These are phyloP conservation scores for Russula foetens DNA, from an alignment of 768 basidiomycete genomes.

Conservation along the genomic window DNA sequence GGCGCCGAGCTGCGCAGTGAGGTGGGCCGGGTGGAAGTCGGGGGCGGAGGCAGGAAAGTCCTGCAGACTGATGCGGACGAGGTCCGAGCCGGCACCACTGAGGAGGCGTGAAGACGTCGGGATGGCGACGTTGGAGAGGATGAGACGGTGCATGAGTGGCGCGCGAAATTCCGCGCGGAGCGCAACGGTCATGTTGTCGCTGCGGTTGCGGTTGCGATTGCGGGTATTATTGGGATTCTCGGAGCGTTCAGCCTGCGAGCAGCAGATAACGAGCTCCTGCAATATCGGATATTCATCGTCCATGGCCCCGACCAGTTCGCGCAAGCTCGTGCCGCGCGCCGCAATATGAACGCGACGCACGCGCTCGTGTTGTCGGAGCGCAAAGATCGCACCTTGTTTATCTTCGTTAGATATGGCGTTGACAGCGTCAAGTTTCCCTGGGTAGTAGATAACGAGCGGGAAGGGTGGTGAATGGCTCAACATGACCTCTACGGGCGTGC, in stretches of 20 bases:
- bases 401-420: not conserved
- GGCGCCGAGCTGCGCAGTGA: not conserved
- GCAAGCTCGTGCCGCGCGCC: not conserved
- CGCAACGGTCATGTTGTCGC: not conserved
- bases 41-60: not conserved
- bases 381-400: not conserved
- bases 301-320: not conserved
- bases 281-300: not conserved
- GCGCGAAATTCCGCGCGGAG: not conserved
- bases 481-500: not conserved
- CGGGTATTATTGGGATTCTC: too few species aligned
- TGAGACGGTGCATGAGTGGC: not conserved
- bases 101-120: not conserved
- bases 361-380: not conserved
- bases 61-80: not conserved
- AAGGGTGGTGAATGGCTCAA: not conserved
- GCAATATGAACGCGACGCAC: conserved; percentile 2
- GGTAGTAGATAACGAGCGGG: conserved; percentile 4
- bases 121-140: not conserved
- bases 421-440: not conserved
- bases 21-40: not conserved
- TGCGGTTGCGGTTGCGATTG: not conserved
- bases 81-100: not conserved
- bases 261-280: not conserved
- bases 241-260: not conserved